A percentile compares a stretch with the other conserved stretches of the same genome.
These are phyloP conservation scores for Yamadazyma triangularis DNA, from an alignment of 1,139 yeast genomes.

Conservation along the genomic window DNA sequence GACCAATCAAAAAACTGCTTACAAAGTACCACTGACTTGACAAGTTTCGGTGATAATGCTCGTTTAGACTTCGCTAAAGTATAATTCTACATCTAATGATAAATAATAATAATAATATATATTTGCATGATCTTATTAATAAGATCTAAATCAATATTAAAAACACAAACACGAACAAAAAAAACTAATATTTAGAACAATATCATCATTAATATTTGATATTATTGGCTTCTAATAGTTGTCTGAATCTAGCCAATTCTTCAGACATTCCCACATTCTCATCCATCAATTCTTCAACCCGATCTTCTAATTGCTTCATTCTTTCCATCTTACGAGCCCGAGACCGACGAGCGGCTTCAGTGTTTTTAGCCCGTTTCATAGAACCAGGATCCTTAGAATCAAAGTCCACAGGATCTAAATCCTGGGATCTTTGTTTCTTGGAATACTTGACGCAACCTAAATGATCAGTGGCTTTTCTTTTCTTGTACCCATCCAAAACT, in stretches of 20 bases:
- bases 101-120: too few relatives aligned
- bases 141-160: too few relatives aligned
- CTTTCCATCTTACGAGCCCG: constrained; percentile 90
- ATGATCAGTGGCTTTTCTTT: constrained; percentile 39
- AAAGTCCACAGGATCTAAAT: constrained; percentile 64
- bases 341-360: constrained; percentile 95
- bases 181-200: not conserved
- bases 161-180: not conserved
- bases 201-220: constrained; percentile 14
- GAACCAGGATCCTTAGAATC: constrained; percentile 60
- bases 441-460: constrained; percentile 63
- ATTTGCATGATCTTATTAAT: too few relatives aligned
- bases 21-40: not conserved
- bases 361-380: constrained; percentile 86
- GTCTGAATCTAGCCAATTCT: constrained; percentile 56
- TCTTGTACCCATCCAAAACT: constrained; percentile 16
- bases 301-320: constrained; percentile 75
- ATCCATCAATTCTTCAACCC: constrained; percentile 59
- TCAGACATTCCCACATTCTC: constrained; percentile 53
- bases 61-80: not conserved
- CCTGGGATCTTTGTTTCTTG: constrained; percentile 54
- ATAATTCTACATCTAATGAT: too few relatives aligned
- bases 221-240: constrained; percentile 32
- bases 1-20: constrained; percentile 24
- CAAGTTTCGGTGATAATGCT: not conserved